These are phyloP conservation scores for Fusarium multiceps DNA, from an alignment of 2,329 filamentous ascomycete species.

Conservation along the genomic window DNA sequence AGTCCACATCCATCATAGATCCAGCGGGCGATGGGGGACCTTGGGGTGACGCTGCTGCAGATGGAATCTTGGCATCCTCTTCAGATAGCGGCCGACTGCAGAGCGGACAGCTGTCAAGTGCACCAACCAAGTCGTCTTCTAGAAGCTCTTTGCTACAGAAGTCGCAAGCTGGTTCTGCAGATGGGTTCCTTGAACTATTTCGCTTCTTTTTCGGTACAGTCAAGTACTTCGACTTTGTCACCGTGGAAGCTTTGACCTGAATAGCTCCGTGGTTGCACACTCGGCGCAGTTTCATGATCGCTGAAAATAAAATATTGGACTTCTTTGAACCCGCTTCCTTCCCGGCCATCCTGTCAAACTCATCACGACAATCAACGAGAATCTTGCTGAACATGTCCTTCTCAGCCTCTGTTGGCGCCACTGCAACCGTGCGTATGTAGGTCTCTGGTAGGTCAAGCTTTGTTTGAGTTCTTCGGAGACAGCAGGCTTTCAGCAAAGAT, in stretches of 20 bases:
- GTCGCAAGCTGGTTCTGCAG: not conserved
- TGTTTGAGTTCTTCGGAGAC: not conserved
- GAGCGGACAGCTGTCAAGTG: not conserved
- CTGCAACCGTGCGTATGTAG: fast-evolving
- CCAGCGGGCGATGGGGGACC: fast-evolving
- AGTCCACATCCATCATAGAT: not conserved
- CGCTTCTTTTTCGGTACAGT: fast-evolving
- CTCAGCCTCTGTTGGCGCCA: not conserved
- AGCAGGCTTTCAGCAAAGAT: not conserved
- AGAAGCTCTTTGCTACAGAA: not conserved
- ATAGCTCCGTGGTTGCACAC: conserved; percentile 8
- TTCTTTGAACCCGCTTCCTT: not conserved
- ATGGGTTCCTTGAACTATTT: fast-evolving
- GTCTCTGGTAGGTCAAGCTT: fast-evolving
- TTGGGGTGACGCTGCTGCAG: fast-evolving
- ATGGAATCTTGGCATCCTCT: fast-evolving
- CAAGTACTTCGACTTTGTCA: fast-evolving
- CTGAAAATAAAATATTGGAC: not conserved
- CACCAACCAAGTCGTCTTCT: fast-evolving
- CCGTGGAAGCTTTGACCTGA: fast-evolving
- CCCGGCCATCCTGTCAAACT: not conserved
- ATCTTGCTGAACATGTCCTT: fast-evolving
- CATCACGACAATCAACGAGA: not conserved
- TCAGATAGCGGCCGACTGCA: not conserved
- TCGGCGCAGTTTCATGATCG: conserved; percentile 12